Evolutionary conservation across 2,329 filamentous ascomycete species (phyloP).

Genomic region (Colletotrichum costaricense): DNA sequence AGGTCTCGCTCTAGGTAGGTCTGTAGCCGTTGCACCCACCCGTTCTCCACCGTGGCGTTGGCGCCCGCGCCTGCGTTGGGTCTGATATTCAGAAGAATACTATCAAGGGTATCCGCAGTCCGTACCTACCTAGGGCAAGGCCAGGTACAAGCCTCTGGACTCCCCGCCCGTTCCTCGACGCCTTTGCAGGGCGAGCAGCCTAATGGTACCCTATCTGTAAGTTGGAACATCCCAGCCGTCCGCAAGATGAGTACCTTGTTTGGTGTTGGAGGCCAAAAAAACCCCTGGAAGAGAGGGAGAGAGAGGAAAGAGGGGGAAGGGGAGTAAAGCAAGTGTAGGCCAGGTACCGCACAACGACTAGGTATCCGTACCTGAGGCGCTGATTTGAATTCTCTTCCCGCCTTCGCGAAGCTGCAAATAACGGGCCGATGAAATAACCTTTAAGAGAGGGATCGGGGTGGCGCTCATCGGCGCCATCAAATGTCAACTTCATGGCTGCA

Average conservation of each 20-base stretch:
- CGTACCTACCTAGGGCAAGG: not conserved
- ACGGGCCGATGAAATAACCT: not conserved
- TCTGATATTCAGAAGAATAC: not conserved
- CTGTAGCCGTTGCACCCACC: constrained; percentile 4
- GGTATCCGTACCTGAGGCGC: not conserved
- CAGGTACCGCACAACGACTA: not conserved
- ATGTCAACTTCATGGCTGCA: not conserved
- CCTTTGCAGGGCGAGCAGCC: not conserved
- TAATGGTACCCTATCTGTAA: not conserved
- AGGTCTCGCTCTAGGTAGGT: not conserved
- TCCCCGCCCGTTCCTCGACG: not conserved
- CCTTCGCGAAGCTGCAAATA: not conserved
- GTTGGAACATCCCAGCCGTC: too few relatives aligned
- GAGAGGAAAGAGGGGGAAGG: not conserved
- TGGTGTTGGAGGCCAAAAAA: not conserved
- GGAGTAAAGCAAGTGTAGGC: too few relatives aligned
- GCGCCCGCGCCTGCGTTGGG: not conserved
- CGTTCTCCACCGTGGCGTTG: not conserved
- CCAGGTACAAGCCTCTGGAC: not conserved
- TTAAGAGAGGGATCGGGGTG: not conserved
- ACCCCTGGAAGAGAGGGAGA: not conserved
- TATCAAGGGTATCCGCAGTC: not conserved
- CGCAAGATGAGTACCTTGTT: not conserved
- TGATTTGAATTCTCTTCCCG: not conserved
- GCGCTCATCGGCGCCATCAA: not conserved